phyloP scores from a whole-genome alignment of 2,329 filamentous ascomycete genomes.

The Mycosphaerella sp. region DNA sequence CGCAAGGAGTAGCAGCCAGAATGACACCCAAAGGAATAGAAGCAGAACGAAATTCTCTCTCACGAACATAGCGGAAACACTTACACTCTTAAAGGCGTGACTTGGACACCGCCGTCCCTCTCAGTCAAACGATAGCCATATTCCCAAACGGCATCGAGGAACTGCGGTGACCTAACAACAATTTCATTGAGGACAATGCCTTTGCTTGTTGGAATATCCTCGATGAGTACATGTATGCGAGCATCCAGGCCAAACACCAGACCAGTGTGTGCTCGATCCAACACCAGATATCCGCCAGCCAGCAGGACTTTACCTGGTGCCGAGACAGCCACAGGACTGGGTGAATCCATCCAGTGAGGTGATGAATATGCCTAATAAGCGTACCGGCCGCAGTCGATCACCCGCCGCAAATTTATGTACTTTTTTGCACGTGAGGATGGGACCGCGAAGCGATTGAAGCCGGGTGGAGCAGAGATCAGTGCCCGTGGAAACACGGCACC shows the following conservation, averaged over 20 bases:
- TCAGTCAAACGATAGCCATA: slow-evolving; percentile 69
- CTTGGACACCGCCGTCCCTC: slow-evolving; percentile 70
- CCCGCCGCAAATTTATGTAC: neutral
- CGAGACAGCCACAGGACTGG: slow-evolving; percentile 52
- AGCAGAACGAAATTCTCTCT: neutral
- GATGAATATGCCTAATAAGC: neutral
- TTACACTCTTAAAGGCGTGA: slow-evolving; percentile 74
- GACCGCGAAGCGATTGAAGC: neutral
- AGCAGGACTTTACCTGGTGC: slow-evolving; percentile 95
- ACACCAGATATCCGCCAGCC: slow-evolving; percentile 88
- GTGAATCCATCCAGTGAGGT: slow-evolving; percentile 20
- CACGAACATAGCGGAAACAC: slow-evolving; percentile 36
- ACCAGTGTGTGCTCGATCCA: slow-evolving; percentile 79
- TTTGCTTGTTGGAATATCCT: slow-evolving; percentile 51
- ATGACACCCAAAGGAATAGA: neutral
- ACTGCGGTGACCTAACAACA: slow-evolving; percentile 86
- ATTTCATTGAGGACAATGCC: slow-evolving; percentile 64
- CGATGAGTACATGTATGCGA: slow-evolving; percentile 56
- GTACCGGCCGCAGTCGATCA: slow-evolving; percentile 17
- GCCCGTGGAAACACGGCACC: slow-evolving; percentile 9
- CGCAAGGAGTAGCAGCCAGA: neutral
- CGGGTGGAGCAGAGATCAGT: neutral
- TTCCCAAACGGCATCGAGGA: slow-evolving; percentile 77
- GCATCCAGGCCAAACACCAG: slow-evolving; percentile 60
- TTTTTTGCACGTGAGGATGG: neutral